These are phyloP conservation scores for Fistulinella prunicolor DNA, from an alignment of 768 basidiomycete genomes.

Conservation along the genomic window DNA sequence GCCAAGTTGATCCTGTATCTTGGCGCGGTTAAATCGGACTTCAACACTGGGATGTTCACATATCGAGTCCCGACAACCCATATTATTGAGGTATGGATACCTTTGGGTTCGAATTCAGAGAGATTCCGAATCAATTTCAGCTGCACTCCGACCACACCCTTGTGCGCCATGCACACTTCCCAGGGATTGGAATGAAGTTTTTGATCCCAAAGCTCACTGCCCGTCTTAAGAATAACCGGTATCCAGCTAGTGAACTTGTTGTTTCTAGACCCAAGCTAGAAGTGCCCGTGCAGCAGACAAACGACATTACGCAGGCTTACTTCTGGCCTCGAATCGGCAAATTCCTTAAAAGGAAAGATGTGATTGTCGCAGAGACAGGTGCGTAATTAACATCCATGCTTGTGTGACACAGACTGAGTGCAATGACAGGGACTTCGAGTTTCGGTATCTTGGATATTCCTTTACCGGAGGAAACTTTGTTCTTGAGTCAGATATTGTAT, in stretches of 20 bases:
- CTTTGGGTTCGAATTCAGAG: neutral
- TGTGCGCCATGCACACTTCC: constrained; percentile 62
- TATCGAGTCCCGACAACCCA: constrained; percentile 59
- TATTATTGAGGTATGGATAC: constrained; percentile 56
- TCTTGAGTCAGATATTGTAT: constrained; percentile 80
- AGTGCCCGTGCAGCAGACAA: constrained; percentile 48
- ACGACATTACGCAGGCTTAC: constrained; percentile 70
- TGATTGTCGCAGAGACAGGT: constrained; percentile 89
- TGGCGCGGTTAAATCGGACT: constrained; percentile 69
- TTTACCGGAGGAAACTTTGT: constrained; percentile 65
- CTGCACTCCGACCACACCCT: constrained; percentile 73
- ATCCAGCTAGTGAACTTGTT: constrained; percentile 38
- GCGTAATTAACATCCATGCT: neutral
- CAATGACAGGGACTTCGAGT: constrained; percentile 57
- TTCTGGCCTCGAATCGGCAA: constrained; percentile 78
- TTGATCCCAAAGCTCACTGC: constrained; percentile 71
- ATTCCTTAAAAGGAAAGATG: constrained; percentile 71
- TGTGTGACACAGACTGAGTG: neutral
- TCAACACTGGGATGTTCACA: constrained; percentile 87
- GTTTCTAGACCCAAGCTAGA: constrained; percentile 43
- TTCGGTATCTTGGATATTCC: constrained; percentile 85
- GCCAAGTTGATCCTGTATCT: constrained; percentile 76
- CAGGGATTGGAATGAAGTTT: constrained; percentile 70
- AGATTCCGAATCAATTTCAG: constrained; percentile 34
- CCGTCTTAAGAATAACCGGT: constrained; percentile 43